Evolutionary conservation across 352 stramenopile species (phyloP), one percentile per base, ranked within the genome.

Genomic region (Globisporangium megalacanthum): DNA sequence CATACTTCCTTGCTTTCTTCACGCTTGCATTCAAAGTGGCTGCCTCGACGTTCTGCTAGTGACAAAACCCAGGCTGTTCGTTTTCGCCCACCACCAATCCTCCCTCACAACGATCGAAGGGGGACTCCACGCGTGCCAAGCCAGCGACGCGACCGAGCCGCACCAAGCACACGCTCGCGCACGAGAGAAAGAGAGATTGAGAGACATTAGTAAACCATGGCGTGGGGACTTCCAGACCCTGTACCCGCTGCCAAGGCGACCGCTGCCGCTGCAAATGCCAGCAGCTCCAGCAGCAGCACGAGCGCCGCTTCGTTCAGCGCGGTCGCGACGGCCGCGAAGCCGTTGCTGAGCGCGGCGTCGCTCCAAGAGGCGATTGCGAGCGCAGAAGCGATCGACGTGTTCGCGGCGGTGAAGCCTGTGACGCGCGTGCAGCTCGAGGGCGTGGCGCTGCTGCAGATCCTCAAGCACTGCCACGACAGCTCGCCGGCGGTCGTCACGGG

Each of bases 381-480:
- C 37, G 54, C 61, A 9, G 79, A 90, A 4, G 41, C 66, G 25
- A 77, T 90, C 56, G 80, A 93, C 56, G 67, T 93, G 47, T 93
- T 89, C 54, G 80, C 89, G 44, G 68, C 68, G 58, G 79, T 93
- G 44, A 69, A 63, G 52, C 78, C 77, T 11, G 77, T 92, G 17
- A 74, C 83, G 31, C 68, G 54, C 44, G 81, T 95, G 22, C 72
- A 88, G 65, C 71, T 95, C 50, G 85, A 95, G 46, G 85, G 85
- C 47, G 81, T 93, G 15, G 85, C 83, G 50, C 70, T 98, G 63
- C 71, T 98, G 46, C 92, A 97, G 79, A 94, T 98, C 69, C 94
- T 99, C 70, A 99, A 99, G 79, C 97, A 99, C 69, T 99, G 97
- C 75, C 92, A 98, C 62, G 96, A 99, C 67, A 96, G 87, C 53